Evolutionary conservation across 2,329 filamentous ascomycete species (phyloP).

Genomic region (Verticillium longisporum): DNA sequence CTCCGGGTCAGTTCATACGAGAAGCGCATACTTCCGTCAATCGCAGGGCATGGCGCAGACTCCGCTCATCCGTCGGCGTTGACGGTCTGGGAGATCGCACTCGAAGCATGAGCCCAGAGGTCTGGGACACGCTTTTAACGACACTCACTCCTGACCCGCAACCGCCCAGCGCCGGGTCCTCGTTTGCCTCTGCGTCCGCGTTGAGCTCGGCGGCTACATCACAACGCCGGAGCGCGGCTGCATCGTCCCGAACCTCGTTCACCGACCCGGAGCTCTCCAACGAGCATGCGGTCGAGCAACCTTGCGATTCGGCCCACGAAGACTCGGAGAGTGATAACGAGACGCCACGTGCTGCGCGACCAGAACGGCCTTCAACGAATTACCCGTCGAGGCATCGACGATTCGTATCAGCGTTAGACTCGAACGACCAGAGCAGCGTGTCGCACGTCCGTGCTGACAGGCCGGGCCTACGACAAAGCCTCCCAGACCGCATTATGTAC

Average conservation of each 20-base stretch:
- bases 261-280: slow-evolving; percentile 30
- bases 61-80: slow-evolving; percentile 19
- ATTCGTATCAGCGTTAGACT: slow-evolving; percentile 8
- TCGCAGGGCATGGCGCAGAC: not conserved
- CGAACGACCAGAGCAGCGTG: slow-evolving; percentile 6
- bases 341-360: not conserved
- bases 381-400: slow-evolving; percentile 10
- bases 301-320: slow-evolving; percentile 45
- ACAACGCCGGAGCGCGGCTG: slow-evolving; percentile 27
- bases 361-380: slow-evolving; percentile 8
- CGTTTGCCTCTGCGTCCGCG: slow-evolving; percentile 65
- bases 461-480: not conserved
- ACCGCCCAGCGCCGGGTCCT: slow-evolving; percentile 72
- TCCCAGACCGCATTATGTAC: not conserved
- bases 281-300: slow-evolving; percentile 27
- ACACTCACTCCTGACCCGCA: slow-evolving; percentile 78
- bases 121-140: slow-evolving; percentile 75
- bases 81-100: slow-evolving; percentile 81
- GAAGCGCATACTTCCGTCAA: not conserved
- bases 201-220: slow-evolving; percentile 35
- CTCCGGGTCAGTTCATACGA: not conserved
- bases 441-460: slow-evolving; percentile 7
- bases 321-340: slow-evolving; percentile 47
- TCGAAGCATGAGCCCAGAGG: slow-evolving; percentile 71
- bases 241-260: slow-evolving; percentile 40